phyloP scores from a whole-genome alignment of 768 basidiomycete genomes.

The Calocybe indica region DNA sequence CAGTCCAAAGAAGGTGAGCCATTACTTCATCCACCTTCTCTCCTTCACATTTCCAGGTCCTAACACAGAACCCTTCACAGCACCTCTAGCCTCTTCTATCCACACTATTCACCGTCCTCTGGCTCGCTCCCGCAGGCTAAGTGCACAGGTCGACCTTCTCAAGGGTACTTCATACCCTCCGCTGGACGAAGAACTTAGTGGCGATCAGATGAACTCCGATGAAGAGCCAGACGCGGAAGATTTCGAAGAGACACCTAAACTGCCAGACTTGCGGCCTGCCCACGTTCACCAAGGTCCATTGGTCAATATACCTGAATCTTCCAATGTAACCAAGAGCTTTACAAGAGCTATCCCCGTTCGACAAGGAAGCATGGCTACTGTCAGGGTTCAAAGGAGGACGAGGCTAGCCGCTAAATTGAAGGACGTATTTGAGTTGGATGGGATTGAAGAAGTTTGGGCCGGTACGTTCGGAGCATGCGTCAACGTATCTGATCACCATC shows the following conservation, averaged over 20 bases:
- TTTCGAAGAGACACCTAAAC: conserved; percentile 51
- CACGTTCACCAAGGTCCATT: conserved; percentile 6
- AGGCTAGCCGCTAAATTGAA: conserved; percentile 83
- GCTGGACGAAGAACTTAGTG: conserved; percentile 29
- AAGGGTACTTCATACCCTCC: conserved; percentile 12
- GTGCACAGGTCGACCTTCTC: conserved; percentile 17
- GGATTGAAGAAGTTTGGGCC: conserved; percentile 79
- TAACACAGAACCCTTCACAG: conserved; percentile 19
- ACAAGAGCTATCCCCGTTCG: conserved; percentile 26
- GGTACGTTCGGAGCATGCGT: conserved; percentile 37
- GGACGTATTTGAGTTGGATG: conserved; percentile 80
- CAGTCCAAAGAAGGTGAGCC: conserved; percentile 28
- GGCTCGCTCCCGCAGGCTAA: conserved; percentile 53
- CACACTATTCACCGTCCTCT: conserved; percentile 83
- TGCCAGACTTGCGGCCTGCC: conserved; percentile 13
- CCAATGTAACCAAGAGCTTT: conserved; percentile 1
- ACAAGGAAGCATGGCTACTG: conserved; percentile 66
- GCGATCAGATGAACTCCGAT: conserved; percentile 33
- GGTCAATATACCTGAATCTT: not conserved
- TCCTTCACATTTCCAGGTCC: not conserved
- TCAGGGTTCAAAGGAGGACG: conserved; percentile 59
- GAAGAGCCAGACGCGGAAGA: conserved; percentile 49
- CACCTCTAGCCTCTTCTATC: conserved; percentile 73
- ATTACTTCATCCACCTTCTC: conserved; percentile 1
- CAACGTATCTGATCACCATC: not conserved